Evolutionary conservation across 2,329 filamentous ascomycete genomes (phyloP), one percentile per base, ranked within the genome.

Genomic region (Alternaria arbusti): DNA sequence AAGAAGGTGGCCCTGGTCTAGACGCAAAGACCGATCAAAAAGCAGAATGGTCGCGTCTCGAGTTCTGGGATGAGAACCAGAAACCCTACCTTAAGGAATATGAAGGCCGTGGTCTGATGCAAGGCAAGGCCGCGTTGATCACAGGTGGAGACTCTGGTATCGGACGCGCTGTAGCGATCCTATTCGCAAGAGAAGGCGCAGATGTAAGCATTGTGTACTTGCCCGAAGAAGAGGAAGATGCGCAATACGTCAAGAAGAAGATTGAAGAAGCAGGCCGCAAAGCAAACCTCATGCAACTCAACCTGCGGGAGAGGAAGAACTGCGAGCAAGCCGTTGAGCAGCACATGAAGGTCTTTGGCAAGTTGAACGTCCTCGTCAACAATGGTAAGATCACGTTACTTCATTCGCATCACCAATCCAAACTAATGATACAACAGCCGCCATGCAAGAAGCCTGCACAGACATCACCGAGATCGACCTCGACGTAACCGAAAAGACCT

Each of bases 61-160:
- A 70, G 23, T 70, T 69, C 23, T 70, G 68, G 68, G 68, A 70
- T 12, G 68, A 70, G 17, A 64, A 70, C 46, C 51, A 63, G 51
- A 70, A 70, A 52, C 67, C 67, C 5, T 71, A 71, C 28, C 60
- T 71, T 7, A 71, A 71, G 32, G 69, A 71, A 25, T 73, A 72
- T 44, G 66, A 71, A 46, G 66, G 68, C 8, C 66, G 68, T 20
- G 66, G 65, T 13, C 45, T 69, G 22, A 45, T 72, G 15, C 67
- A 79, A 54, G 74, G 72, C 62, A 79, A 79, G 59, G 64, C 63
- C 5, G 71, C 67, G 3, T 79, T 95, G 59, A 94, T 94, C 73
- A 94, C 92, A 0, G 91, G 91, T 17, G 91, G 91, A 3, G 91
- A 94, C 78, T 90, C 87, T 9, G 91, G 91, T 3, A 94, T 94